phyloP scores from a whole-genome alignment of 371 early-diverging fungal genomes.

The Mucor piriformis region DNA sequence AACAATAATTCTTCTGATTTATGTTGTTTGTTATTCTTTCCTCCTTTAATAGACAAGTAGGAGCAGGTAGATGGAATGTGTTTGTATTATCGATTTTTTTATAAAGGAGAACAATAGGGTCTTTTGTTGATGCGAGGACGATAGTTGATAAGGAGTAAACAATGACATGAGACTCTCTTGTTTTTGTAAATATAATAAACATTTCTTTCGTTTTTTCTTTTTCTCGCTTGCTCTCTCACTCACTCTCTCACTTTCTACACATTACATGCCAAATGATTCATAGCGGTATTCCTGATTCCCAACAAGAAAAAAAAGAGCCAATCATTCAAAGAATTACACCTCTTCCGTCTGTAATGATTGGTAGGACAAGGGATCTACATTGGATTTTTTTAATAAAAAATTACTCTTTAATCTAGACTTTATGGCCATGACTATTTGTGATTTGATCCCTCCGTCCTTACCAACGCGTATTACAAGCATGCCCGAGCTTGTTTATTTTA shows the following conservation, averaged over 20 bases:
- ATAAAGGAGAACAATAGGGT: not conserved
- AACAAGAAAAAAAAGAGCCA: not conserved
- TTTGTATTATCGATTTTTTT: no score
- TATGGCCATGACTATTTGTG: conserved; percentile 28
- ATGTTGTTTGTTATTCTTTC: no score
- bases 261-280: not conserved
- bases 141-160: conserved; percentile 4
- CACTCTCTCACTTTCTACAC: not conserved
- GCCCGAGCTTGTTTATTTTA: conserved; percentile 42
- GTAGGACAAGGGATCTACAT: conserved; percentile 11
- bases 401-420: conserved; percentile 12
- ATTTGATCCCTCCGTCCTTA: conserved; percentile 21
- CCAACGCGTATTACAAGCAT: conserved; percentile 1
- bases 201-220: not conserved
- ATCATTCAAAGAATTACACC: conserved; percentile 3
- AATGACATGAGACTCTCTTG: conserved; percentile 6
- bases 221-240: not conserved
- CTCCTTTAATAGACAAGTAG: no score
- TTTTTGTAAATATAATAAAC: not conserved
- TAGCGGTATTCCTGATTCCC: not conserved
- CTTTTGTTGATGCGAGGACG: not conserved
- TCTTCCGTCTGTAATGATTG: conserved; percentile 27
- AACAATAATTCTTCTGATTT: no score
- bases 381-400: no score
- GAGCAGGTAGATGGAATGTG: no score